Conservation (phyloP, 352 stramenopile genomes). For the Pythium aristosporum region DNA sequence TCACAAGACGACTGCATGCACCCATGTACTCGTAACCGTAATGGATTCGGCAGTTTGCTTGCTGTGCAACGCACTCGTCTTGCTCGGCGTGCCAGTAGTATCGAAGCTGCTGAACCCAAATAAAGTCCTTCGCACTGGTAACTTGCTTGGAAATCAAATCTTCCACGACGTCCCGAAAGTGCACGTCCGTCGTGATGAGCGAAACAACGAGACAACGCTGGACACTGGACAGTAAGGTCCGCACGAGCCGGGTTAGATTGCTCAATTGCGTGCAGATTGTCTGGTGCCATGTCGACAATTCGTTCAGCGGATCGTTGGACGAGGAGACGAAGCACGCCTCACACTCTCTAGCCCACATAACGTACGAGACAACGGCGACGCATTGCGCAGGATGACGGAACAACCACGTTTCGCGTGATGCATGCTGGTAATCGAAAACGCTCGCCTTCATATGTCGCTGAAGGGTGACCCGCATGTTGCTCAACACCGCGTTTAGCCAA, state of each 20-base stretch:
- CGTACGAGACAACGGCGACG: conserved; percentile 89
- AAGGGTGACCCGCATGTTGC: conserved; percentile 72
- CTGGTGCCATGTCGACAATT: conserved; percentile 62
- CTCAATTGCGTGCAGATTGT: conserved; percentile 66
- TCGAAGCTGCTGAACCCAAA: conserved; percentile 75
- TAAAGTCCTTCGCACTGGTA: conserved; percentile 53
- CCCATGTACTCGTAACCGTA: conserved; percentile 95
- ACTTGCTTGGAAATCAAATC: conserved; percentile 54
- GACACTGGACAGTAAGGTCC: conserved; percentile 50
- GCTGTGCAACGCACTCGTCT: conserved; percentile 58
- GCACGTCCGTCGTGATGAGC: conserved; percentile 74
- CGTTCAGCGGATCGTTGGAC: conserved; percentile 49
- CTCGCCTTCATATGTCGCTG: conserved; percentile 74
- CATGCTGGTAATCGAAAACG: conserved; percentile 87
- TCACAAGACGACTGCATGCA: conserved; percentile 87
- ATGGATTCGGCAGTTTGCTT: conserved; percentile 65
- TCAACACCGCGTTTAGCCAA: conserved; percentile 73
- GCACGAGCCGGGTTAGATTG: conserved; percentile 66
- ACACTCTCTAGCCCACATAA: conserved; percentile 77
- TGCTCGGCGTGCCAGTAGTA: conserved; percentile 70
- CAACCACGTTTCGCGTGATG: conserved; percentile 77
- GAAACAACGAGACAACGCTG: conserved; percentile 65
- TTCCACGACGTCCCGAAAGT: conserved; percentile 78
- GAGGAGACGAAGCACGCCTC: conserved; percentile 58
- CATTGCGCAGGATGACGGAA: conserved; percentile 89